Evolutionary conservation across 192 early-diverging fungal species (phyloP).

Genomic region (Entomortierella chlamydospora): DNA sequence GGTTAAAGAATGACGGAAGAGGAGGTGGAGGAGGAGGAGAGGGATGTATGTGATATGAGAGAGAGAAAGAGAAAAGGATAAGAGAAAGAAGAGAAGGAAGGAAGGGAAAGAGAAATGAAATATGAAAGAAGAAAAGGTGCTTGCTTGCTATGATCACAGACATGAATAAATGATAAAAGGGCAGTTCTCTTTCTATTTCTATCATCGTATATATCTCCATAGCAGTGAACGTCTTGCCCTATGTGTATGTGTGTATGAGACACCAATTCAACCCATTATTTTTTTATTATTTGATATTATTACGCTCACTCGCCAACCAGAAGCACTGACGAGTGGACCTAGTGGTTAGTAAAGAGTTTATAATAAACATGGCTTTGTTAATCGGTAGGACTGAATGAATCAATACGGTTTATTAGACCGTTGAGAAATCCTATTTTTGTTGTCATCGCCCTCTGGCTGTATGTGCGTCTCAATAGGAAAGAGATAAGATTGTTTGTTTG

Average conservation of each 20-base stretch:
- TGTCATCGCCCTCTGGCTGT: slow-evolving; percentile 3
- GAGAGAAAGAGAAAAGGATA: slow-evolving; percentile 18
- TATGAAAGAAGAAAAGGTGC: background rate
- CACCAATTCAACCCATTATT: background rate
- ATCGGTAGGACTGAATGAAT: background rate
- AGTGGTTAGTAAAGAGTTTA: background rate
- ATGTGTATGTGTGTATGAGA: no score
- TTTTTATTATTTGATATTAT: background rate
- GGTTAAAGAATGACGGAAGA: background rate
- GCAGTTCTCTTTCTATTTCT: slow-evolving; percentile 6
- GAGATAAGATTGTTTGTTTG: slow-evolving; percentile 19
- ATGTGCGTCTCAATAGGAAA: background rate
- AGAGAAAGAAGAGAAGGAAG: background rate
- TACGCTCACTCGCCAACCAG: no score
- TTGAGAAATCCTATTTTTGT: slow-evolving; percentile 40
- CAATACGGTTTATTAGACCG: slow-evolving; percentile 9
- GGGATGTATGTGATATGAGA: slow-evolving; percentile 13
- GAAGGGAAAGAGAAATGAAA: background rate
- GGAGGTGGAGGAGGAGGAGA: slow-evolving; percentile 7
- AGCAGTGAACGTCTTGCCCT: no score
- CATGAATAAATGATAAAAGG: no score
- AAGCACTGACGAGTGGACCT: no score
- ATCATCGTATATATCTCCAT: background rate
- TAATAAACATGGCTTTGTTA: background rate
- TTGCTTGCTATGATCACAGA: no score